Base-by-base conservation (phyloP, 768 basidiomycete species). In the Amanita rimosa region DNA sequence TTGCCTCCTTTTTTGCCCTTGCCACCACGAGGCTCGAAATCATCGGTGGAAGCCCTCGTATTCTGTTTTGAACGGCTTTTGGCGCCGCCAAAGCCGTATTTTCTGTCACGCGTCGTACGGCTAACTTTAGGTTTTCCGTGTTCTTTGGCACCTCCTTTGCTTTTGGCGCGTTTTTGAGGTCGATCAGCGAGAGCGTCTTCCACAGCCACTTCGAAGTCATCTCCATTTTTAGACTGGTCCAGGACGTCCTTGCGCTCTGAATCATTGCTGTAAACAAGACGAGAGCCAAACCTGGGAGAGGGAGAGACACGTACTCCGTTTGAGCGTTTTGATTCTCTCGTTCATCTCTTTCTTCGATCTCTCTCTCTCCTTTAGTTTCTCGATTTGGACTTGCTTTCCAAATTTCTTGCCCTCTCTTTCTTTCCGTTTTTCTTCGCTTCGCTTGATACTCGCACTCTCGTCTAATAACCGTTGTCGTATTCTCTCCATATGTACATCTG, bases 391-490 rank as follows among this genome's bases (percentile, higher is more conserved):
- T 64, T 97, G 90, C 65, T 98, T 99, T 21, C 95, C 95, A 59
- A 90, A 96, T 72, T 97, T 98, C 73, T 98, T 97, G 48, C 91
- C 85, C 58, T 96, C 87, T 40, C 96, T 75, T 64, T 97, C 89
- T 57, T 83, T 85, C 55, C 86, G 78, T 59, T 91, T 93, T 48
- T 91, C 86, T 60, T 98, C 95, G 51, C 85, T 77, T 64, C 86
- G 88, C 64, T 96, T 93, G 56, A 98, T 92, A 1, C 76, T 74
- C 0, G 91, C 87, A 21, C 72, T 68, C 64, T 98, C 96, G 65
- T 98, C 88, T 22, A 98, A 73, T 21, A 98, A 66, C 14, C 85
- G 79, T 53, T 91, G 84, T 47, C 96, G 85, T 55, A 98, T 88
- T 51, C 92, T 81, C 62, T 96, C 92, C 96, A 99, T 99, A 66